Evolutionary conservation across 2,329 filamentous ascomycete genomes (phyloP), one percentile per base, ranked within the genome.

Genomic region (Aspergillus ibericus): DNA sequence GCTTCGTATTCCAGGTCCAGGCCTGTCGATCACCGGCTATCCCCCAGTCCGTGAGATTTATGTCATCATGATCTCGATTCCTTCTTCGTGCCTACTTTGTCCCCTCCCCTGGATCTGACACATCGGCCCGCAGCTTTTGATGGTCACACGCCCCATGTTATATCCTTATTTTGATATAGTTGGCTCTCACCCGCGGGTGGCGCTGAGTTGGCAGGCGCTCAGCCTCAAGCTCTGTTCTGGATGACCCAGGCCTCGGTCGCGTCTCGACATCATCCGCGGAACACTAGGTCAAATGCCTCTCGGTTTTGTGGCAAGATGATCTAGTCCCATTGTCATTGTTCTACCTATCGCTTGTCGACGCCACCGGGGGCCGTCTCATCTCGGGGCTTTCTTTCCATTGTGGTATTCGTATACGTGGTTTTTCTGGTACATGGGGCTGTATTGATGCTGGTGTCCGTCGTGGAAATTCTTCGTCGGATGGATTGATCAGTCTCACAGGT

Each of bases 121-220:
- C 49, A 40, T 58, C 66, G 65, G 65, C 59, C 66, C 66, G 66
- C 59, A 69, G 63, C 58, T 59, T 65, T 38, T 34, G 20, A 22
- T 61, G 68, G 66, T 74, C 71, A 74, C 70, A 73, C 70, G 71
- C 44, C 44, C 71, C 67, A 71, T 59, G 34, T 44, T 16, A 35
- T 62, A 62, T 53, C 48, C 62, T 62, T 62, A 60, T 66, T 59
- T 62, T 56, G 63, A 64, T 57, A 63, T 62, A 69, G 66, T 57
- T 55, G 55, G 66, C 15, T 36, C 5, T 38, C 20, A 20, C 15
- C 50, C 35, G 50, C 35, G 18, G 44, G 18, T 27, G 27, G 29
- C 36, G 42, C 25, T 61, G 56, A 70, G 66, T 68, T 73, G 69
- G 66, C 70, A 71, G 59, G 55, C 52, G 56, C 68, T 63, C 65